Base-by-base conservation (phyloP, 2,329 filamentous ascomycete species). In the Sphaerulina vaccinii region DNA sequence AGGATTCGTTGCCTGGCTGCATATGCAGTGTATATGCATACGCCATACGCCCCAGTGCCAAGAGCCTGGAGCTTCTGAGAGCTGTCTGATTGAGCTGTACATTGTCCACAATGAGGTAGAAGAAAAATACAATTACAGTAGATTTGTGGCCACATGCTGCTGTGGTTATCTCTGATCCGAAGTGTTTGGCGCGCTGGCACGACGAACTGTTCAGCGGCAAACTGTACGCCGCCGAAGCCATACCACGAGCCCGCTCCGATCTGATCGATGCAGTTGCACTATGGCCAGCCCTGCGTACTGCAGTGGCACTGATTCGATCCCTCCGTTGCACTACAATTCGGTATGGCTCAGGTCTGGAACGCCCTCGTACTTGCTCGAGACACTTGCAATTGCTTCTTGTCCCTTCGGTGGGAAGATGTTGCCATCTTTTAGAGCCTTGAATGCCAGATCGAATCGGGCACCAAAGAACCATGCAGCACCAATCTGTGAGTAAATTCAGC, bases 391-490 rank as follows among this genome's bases (percentile, higher is more conserved):
- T n/a, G 42, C 52, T n/a, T 46, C 52, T 15, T 49, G 27, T 18
- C 44, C 42, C 23, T 61, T 61, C 27, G 56, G 54, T 37, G 52
- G 56, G 37, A 51, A 54, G 44, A 51, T 44, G 27, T 56, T 78
- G 55, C 75, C 77, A 11, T 72, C 69, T 51, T 60, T 77, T 57
- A 87, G 62, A 62, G 85, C 76, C 40, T 76, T 64, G 61, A 80
- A 78, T 7, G 85, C 81, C 55, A 86, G 74, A 69, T 95, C 89
- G 70, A 96, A 93, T 51, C 86, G 81, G 23, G 90, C 90, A 51
- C 92, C 91, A 58, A 91, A 78, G 44, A 87, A 73, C 81, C 84
- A 96, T 8, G 92, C 92, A 33, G 81, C 73, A 48, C 83, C 83
- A 60, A 96, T 73, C 91, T 96, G 62, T 35, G n/a, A 19, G 11